Evolutionary conservation across 805 yeast genomes (phyloP).

Genomic region (Kuraishia ogatae): DNA sequence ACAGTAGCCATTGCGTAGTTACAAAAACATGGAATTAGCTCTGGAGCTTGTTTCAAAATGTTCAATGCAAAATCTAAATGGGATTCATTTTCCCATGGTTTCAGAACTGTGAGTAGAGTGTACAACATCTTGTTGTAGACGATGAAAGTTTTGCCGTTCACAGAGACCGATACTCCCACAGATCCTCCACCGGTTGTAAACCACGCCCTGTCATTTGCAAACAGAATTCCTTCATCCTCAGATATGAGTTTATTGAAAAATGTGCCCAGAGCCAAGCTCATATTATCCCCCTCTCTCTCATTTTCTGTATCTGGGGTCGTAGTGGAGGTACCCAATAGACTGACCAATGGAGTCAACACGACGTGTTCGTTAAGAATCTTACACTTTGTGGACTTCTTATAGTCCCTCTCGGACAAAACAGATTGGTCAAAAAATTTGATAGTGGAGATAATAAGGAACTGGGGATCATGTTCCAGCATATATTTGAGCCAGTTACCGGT

Average conservation of each 20-base stretch:
- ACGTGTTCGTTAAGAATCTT: conserved; percentile 66
- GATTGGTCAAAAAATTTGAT: conserved; percentile 38
- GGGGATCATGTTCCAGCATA: conserved; percentile 44
- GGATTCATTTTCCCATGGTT: conserved; percentile 70
- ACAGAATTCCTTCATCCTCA: conserved; percentile 35
- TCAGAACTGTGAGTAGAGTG: conserved; percentile 52
- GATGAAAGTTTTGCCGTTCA: conserved; percentile 45
- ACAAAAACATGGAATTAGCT: conserved; percentile 65
- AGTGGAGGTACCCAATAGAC: conserved; percentile 29
- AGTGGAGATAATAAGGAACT: conserved; percentile 28
- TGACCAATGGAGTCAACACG: conserved; percentile 49
- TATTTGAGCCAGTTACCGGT: conserved; percentile 63
- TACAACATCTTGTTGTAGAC: conserved; percentile 63
- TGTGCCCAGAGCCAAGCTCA: conserved; percentile 21
- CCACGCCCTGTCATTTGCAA: conserved; percentile 44
- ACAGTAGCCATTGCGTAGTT: conserved; percentile 45
- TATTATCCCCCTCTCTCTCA: neutral
- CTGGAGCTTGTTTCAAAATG: conserved; percentile 50
- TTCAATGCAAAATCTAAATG: conserved; percentile 49
- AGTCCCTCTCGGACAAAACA: conserved; percentile 50
- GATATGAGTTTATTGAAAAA: conserved; percentile 43
- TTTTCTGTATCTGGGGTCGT: conserved; percentile 19
- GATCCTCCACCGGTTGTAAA: conserved; percentile 18
- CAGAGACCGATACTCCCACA: conserved; percentile 33
- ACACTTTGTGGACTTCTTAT: conserved; percentile 62